phyloP scores from a whole-genome alignment of 1,284 basidiomycete species.

The Boletus smithii region DNA sequence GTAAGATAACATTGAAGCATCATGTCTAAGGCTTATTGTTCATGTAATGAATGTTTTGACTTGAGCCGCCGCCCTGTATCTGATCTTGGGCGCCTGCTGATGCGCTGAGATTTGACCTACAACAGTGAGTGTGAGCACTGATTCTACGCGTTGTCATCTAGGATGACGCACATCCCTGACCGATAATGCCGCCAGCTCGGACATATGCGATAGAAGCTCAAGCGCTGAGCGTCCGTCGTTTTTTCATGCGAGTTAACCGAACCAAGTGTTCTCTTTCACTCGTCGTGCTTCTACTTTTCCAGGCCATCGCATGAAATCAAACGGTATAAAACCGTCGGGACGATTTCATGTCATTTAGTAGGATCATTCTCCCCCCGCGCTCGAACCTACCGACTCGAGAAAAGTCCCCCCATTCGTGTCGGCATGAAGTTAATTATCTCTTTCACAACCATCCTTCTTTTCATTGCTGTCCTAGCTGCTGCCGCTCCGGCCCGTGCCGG shows the following conservation, averaged over 20 bases:
- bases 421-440: slow-evolving; percentile 8
- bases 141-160: neutral
- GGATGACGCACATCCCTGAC: neutral
- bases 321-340: slow-evolving; percentile 11
- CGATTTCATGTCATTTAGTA: neutral
- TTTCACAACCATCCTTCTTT: slow-evolving; percentile 2
- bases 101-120: no score
- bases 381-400: neutral
- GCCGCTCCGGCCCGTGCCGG: slow-evolving; percentile 4
- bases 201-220: no score
- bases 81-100: neutral
- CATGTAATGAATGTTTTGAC: neutral
- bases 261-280: neutral
- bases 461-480: neutral
- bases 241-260: neutral
- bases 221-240: neutral
- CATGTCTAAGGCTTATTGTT: neutral
- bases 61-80: neutral
- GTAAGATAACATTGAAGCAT: neutral
- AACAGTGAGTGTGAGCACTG: neutral
- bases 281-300: neutral
- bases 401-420: neutral
- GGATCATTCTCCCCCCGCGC: neutral
- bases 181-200: neutral
- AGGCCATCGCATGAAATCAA: neutral